phyloP scores from a whole-genome alignment of 139 green algal species.

The Chlamydomonas incerta region DNA sequence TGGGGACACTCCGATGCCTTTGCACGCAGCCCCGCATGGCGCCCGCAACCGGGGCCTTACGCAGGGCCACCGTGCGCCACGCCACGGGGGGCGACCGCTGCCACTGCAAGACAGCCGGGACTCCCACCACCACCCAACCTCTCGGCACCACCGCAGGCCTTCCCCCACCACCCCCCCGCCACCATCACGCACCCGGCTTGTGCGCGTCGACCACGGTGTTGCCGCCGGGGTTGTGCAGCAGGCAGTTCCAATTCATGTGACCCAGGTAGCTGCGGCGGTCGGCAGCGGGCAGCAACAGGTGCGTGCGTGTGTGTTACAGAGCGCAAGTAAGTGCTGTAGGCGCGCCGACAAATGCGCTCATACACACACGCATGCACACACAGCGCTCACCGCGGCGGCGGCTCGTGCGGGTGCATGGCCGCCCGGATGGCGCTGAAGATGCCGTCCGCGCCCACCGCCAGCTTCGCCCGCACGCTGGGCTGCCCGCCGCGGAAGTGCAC shows the following conservation, averaged over 20 bases:
- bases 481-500: constrained; percentile 23
- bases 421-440: constrained; percentile 47
- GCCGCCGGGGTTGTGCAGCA: constrained; percentile 47
- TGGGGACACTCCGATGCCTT: no score
- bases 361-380: no score
- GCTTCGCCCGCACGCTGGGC: constrained; percentile 41
- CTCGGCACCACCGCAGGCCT: no score
- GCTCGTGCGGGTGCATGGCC: constrained; percentile 48
- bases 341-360: no score
- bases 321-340: no score
- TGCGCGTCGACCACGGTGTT: constrained; percentile 21
- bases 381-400: constrained; percentile 46
- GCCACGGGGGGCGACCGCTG: no score
- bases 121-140: no score
- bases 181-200: constrained; percentile 11
- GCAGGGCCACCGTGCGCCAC: no score
- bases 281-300: background rate
- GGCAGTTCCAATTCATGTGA: constrained; percentile 68
- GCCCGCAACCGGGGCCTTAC: no score
- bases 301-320: background rate
- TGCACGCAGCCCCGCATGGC: no score
- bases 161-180: background rate
- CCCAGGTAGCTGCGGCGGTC: constrained; percentile 42
- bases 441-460: constrained; percentile 64
- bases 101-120: no score